A percentile compares a stretch with the other conserved stretches of the same genome.
phyloP scores from a whole-genome alignment of 1,139 yeast species.

The Pichia sp. region DNA sequence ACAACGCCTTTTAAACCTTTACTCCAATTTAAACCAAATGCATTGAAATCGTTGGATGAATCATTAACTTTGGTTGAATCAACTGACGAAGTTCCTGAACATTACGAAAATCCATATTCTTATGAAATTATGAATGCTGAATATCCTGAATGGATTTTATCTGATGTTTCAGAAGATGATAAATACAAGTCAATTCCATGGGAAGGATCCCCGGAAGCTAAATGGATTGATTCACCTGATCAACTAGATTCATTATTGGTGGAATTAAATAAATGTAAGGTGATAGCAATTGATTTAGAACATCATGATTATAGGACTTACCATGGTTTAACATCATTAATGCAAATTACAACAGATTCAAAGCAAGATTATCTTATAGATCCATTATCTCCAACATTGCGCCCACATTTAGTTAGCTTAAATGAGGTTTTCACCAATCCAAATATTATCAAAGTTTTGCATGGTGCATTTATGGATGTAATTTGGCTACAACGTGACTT shows the following conservation, averaged over 20 bases:
- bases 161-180: constrained; percentile 23
- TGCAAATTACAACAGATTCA: constrained; percentile 84
- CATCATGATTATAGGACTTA: constrained; percentile 92
- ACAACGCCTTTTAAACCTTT: constrained; percentile 70
- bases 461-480: constrained; percentile 96
- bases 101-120: constrained; percentile 76
- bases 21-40: constrained; percentile 64
- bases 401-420: constrained; percentile 62
- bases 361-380: constrained; percentile 30
- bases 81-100: constrained; percentile 45
- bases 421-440: constrained; percentile 82
- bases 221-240: constrained; percentile 63
- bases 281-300: constrained; percentile 92
- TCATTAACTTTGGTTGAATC: constrained; percentile 37
- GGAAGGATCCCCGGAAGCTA: constrained; percentile 52
- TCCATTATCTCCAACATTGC: constrained; percentile 62
- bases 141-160: constrained; percentile 56
- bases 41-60: constrained; percentile 50
- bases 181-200: constrained; percentile 60
- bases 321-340: constrained; percentile 82
- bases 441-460: constrained; percentile 73
- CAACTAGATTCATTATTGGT: constrained; percentile 49
- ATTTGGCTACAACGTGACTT: constrained; percentile 95
- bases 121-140: constrained; percentile 65
- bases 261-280: constrained; percentile 45